A percentile compares a stretch with the other conserved stretches of the same genome.
These are phyloP conservation scores for Saccharomycopsis fermentans DNA, from an alignment of 805 yeast species.

Conservation along the genomic window DNA sequence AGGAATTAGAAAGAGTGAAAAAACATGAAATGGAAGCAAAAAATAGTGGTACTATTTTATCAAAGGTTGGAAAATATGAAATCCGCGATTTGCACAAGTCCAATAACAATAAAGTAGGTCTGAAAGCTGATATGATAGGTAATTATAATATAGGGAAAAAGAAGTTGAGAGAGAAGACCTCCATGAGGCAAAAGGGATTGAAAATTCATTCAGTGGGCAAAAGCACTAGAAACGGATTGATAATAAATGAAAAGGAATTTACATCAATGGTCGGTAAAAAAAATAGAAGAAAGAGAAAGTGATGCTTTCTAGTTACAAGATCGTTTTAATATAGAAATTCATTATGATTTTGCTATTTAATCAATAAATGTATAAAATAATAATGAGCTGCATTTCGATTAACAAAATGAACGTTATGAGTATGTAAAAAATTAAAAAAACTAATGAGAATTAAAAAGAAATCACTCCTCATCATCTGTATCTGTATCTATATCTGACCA, in stretches of 20 bases:
- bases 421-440: background rate
- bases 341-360: background rate
- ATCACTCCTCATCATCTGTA: conserved; percentile 47
- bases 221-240: conserved; percentile 69
- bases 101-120: conserved; percentile 38
- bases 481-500: conserved; percentile 52
- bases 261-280: conserved; percentile 32
- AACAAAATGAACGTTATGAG: background rate
- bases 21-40: conserved; percentile 67
- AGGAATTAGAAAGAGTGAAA: conserved; percentile 40
- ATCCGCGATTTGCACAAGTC: conserved; percentile 48
- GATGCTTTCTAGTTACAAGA: background rate
- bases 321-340: background rate
- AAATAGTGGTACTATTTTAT: conserved; percentile 84
- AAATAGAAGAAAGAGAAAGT: background rate
- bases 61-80: conserved; percentile 59
- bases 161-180: conserved; percentile 30
- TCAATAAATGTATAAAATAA: conserved; percentile 1
- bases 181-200: conserved; percentile 64
- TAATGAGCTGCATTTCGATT: background rate
- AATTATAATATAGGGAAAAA: conserved; percentile 40
- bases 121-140: conserved; percentile 33
- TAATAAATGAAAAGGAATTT: conserved; percentile 59
- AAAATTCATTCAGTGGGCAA: conserved; percentile 67
- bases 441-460: background rate